A percentile compares a stretch with the other conserved stretches of the same genome.
Evolutionary conservation across 768 basidiomycete genomes (phyloP).

Genomic region (Gelatoporia subvermispora): DNA sequence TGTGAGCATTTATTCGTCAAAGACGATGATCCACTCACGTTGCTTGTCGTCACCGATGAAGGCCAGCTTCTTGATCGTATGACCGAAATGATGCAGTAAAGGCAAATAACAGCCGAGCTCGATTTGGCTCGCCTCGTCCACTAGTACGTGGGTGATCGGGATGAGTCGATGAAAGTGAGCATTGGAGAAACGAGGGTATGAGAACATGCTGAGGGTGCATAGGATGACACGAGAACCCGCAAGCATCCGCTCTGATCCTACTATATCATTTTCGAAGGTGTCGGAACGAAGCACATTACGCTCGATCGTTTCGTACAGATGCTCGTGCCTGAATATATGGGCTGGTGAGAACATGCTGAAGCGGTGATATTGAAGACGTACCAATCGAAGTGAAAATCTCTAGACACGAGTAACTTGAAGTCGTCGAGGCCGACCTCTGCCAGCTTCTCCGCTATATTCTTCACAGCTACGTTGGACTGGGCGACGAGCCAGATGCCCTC

Average conservation of each 20-base stretch:
- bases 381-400: slow-evolving; percentile 44
- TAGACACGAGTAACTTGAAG: slow-evolving; percentile 46
- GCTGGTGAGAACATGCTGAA: neutral
- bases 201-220: slow-evolving; percentile 46
- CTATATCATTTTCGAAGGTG: slow-evolving; percentile 12
- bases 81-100: slow-evolving; percentile 17
- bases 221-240: slow-evolving; percentile 33
- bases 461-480: slow-evolving; percentile 48
- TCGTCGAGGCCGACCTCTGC: slow-evolving; percentile 23
- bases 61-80: slow-evolving; percentile 17
- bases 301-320: slow-evolving; percentile 34
- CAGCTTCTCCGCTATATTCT: slow-evolving; percentile 48
- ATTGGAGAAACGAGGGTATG: slow-evolving; percentile 15
- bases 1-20: neutral
- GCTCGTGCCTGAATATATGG: slow-evolving; percentile 36
- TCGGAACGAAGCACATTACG: slow-evolving; percentile 34
- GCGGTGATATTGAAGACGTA: slow-evolving; percentile 12
- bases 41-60: slow-evolving; percentile 30
- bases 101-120: slow-evolving; percentile 37
- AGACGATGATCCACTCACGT: slow-evolving; percentile 25
- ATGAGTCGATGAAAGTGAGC: slow-evolving; percentile 19
- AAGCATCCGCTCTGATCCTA: slow-evolving; percentile 21
- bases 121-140: slow-evolving; percentile 48
- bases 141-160: slow-evolving; percentile 34
- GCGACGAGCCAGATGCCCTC: slow-evolving; percentile 36